Base-by-base conservation (phyloP, 768 basidiomycete species). In the Tylopilus rubrobrunneus region DNA sequence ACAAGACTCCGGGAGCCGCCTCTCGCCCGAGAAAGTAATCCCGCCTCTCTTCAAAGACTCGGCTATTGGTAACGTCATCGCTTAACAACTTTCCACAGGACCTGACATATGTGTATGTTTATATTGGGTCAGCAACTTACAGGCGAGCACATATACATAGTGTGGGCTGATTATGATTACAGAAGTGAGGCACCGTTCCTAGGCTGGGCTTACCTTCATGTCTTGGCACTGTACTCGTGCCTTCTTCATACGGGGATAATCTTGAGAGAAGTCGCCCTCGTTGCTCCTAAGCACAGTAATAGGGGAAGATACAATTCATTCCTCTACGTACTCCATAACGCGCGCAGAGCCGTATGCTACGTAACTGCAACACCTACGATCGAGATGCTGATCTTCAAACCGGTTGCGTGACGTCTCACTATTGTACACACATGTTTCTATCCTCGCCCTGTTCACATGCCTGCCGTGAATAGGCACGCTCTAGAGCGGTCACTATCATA, bases 1-100 rank as follows among this genome's bases (percentile, higher is more conserved):
- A n/a, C n/a, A 47, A 49, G 4, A 7, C 21, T 42, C 40, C n/a
- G 47, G 51, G 31, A 45, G 28, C 64, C 57, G 21, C 45, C 7
- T 28, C 45, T 48, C 15, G 21, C 15, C 64, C 64, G 36, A 56
- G 27, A 15, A 45, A 31, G 19, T 17, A 15, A 17, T 7, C 8
- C 12, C 7, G n/a, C 37, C n/a, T 1, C 21, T 23, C 37, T 29
- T 15, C 43, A 6, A 39, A 19, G 37, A 19, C 37, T 7, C 37
- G 37, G 37, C n/a, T 39, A n/a, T 39, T 7, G 37, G 37, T 10
- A 39, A 44, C 41, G 49, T 37, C 44, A 39, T n/a, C 19, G 28
- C 44, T 45, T 21, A 27, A 25, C 23, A 15, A 37, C 34, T 12
- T 31, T 23, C 45, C 36, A 37, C 23, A 11, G 34, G 25, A 36